These are phyloP conservation scores for Penicillium sp. DNA, from an alignment of 2,329 filamentous ascomycete species.

Conservation along the genomic window DNA sequence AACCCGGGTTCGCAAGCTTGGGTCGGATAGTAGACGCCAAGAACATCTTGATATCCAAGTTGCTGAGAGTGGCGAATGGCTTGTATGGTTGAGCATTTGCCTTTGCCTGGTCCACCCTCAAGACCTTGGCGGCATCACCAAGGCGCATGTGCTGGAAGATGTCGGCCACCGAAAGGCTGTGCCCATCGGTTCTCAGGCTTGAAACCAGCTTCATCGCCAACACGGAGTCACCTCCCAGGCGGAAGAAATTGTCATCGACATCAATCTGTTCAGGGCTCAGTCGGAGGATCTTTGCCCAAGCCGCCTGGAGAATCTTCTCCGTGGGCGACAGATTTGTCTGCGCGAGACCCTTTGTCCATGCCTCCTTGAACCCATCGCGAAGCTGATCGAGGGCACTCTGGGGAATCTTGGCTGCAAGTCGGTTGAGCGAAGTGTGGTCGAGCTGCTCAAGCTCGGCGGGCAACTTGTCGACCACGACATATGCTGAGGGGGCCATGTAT, in stretches of 20 bases:
- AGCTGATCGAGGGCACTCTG: slow-evolving; percentile 15
- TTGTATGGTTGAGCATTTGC: slow-evolving; percentile 31
- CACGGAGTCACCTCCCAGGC: slow-evolving; percentile 62
- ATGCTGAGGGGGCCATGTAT: slow-evolving; percentile 48
- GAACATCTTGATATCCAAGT: slow-evolving; percentile 43
- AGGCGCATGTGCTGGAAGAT: slow-evolving; percentile 52
- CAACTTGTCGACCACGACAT: slow-evolving; percentile 45
- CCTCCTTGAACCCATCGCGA: slow-evolving; percentile 23
- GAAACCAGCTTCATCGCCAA: slow-evolving; percentile 60
- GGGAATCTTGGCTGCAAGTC: slow-evolving; percentile 33
- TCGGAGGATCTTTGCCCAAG: slow-evolving; percentile 33
- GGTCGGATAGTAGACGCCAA: slow-evolving; percentile 50
- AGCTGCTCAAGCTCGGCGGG: slow-evolving; percentile 28
- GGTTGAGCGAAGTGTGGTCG: slow-evolving; percentile 35
- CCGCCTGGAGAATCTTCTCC: slow-evolving; percentile 39
- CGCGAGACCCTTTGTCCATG: slow-evolving; percentile 35
- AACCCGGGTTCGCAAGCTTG: slow-evolving; percentile 50
- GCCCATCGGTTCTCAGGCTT: slow-evolving; percentile 43
- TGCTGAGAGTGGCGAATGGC: slow-evolving; percentile 55
- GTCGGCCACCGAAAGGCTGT: slow-evolving; percentile 51
- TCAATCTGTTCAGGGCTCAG: slow-evolving; percentile 47
- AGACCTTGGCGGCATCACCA: slow-evolving; percentile 55
- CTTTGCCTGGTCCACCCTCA: slow-evolving; percentile 43
- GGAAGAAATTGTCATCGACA: slow-evolving; percentile 62
- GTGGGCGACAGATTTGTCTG: slow-evolving; percentile 35